These are phyloP conservation scores for Neckera pumila DNA, from an alignment of 225 moss, liverwort and hornwort species.

Conservation along the genomic window DNA sequence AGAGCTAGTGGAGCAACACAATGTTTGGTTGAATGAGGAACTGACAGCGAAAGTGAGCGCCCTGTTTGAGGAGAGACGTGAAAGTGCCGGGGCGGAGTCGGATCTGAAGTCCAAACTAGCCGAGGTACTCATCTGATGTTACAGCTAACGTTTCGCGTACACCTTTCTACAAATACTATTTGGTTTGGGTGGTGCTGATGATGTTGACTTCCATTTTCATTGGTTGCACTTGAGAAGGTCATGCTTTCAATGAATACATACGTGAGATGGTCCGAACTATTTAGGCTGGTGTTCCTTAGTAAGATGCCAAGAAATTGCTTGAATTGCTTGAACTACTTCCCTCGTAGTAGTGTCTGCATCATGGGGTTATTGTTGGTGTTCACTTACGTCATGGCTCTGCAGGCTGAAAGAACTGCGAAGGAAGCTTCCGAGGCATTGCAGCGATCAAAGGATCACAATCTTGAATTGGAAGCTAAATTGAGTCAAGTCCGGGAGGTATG, in stretches of 20 bases:
- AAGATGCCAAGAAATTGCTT: background rate
- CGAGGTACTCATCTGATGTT: slow-evolving; percentile 35
- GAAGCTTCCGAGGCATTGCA: slow-evolving; percentile 49
- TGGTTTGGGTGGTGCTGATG: background rate
- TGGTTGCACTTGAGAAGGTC: background rate
- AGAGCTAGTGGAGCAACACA: slow-evolving; percentile 87
- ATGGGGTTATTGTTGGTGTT: background rate
- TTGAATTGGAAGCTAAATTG: slow-evolving; percentile 76
- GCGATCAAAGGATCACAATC: slow-evolving; percentile 53
- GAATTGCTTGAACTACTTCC: background rate
- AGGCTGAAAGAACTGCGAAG: slow-evolving; percentile 65
- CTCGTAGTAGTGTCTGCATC: background rate
- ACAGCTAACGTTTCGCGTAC: background rate
- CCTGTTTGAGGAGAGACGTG: slow-evolving; percentile 74
- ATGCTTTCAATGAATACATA: background rate
- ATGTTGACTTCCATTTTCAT: background rate
- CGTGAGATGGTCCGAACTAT: background rate
- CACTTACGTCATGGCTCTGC: background rate
- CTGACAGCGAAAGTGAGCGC: slow-evolving; percentile 59
- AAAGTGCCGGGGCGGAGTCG: slow-evolving; percentile 74
- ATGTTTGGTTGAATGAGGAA: slow-evolving; percentile 88
- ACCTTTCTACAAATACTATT: background rate
- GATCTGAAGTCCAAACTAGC: slow-evolving; percentile 59
- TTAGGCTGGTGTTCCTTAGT: background rate
- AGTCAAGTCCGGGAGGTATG: slow-evolving; percentile 72